phyloP scores from a whole-genome alignment of 768 basidiomycete species.

The Lentinula guzmanii region DNA sequence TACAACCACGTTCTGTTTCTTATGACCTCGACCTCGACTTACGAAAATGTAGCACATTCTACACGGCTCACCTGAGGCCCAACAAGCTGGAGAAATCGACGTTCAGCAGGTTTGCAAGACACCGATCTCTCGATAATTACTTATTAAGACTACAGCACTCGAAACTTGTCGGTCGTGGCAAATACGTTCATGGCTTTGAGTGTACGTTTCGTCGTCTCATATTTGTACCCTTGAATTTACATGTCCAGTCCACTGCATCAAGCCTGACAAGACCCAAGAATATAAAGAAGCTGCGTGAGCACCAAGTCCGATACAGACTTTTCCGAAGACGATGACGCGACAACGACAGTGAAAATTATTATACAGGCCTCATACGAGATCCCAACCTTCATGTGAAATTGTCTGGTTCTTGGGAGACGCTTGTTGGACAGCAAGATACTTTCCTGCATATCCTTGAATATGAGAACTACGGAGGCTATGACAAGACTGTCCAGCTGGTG shows the following conservation, averaged over 20 bases:
- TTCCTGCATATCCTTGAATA: constrained; percentile 85
- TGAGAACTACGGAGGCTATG: constrained; percentile 88
- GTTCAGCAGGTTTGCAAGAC: constrained; percentile 20
- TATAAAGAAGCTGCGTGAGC: constrained; percentile 88
- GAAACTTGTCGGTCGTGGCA: constrained; percentile 83
- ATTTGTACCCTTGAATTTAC: background rate
- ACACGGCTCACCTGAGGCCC: constrained; percentile 91
- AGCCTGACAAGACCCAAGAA: constrained; percentile 70
- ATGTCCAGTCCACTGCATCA: constrained; percentile 74
- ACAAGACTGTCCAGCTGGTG: constrained; percentile 64
- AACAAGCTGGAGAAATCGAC: constrained; percentile 72
- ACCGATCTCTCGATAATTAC: background rate
- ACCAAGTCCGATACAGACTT: background rate
- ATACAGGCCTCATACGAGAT: constrained; percentile 72
- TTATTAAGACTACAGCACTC: constrained; percentile 62
- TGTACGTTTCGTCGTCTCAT: constrained; percentile 38
- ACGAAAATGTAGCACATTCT: constrained; percentile 60
- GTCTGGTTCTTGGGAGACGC: constrained; percentile 89
- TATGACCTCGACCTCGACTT: constrained; percentile 16
- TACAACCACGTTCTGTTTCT: background rate
- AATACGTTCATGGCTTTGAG: constrained; percentile 90
- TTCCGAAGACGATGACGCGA: background rate
- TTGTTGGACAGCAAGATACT: constrained; percentile 86
- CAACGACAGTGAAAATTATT: constrained; percentile 68
- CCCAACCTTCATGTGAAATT: constrained; percentile 75